Evolutionary conservation across 2,329 filamentous ascomycete species (phyloP).

Genomic region (Fusarium odoratissimum): DNA sequence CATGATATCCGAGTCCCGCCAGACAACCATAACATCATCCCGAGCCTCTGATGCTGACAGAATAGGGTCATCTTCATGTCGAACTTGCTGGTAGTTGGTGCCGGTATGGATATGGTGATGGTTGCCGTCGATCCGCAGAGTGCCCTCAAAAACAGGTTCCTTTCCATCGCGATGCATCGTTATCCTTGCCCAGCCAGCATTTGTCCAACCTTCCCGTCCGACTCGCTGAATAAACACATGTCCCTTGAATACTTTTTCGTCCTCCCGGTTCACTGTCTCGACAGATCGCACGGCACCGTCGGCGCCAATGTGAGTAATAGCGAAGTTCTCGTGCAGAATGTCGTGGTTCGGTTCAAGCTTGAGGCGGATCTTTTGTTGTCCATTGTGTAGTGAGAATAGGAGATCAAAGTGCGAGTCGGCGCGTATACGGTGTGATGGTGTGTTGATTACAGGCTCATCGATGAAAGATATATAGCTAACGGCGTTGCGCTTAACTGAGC

Average conservation of each 20-base stretch:
- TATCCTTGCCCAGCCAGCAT: conserved; percentile 88
- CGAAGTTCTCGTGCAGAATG: conserved; percentile 81
- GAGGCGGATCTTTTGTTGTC: conserved; percentile 78
- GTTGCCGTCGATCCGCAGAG: conserved; percentile 83
- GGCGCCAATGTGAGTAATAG: conserved; percentile 75
- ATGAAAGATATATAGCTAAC: conserved; percentile 79
- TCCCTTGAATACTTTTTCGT: conserved; percentile 88
- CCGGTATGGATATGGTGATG: conserved; percentile 88
- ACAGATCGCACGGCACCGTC: conserved; percentile 75
- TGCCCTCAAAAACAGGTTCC: conserved; percentile 87
- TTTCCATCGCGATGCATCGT: conserved; percentile 80
- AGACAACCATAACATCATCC: conserved; percentile 88
- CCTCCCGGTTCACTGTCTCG: conserved; percentile 77
- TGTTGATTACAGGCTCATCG: conserved; percentile 80
- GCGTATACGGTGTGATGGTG: conserved; percentile 81
- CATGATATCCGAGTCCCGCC: conserved; percentile 87
- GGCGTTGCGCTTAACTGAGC: conserved; percentile 80
- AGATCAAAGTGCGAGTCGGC: conserved; percentile 87
- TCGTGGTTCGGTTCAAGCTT: conserved; percentile 91
- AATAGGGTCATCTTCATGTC: conserved; percentile 76
- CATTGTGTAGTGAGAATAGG: conserved; percentile 78
- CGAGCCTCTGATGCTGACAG: conserved; percentile 60
- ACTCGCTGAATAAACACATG: conserved; percentile 75
- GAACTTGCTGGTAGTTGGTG: conserved; percentile 78
- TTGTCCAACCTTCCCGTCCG: conserved; percentile 74